Base-by-base conservation (phyloP, 177 flowering plant species). In the Tripterygium wilfordii region DNA sequence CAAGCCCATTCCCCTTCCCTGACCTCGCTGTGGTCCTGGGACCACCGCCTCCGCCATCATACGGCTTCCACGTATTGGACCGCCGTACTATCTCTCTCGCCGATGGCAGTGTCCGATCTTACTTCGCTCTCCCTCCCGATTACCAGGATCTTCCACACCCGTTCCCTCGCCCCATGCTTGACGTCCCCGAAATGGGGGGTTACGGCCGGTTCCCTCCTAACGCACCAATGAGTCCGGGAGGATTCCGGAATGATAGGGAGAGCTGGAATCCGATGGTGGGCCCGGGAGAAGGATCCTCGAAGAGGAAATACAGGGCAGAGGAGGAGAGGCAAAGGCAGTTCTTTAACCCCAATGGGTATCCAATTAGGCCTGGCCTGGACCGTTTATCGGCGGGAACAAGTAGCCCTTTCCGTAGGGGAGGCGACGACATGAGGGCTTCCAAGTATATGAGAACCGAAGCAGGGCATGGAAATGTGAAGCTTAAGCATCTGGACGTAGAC, bases 61-160 rank as follows among this genome's bases (percentile, higher is more conserved):
- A 89, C 30, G 97, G 90, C 13, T 85, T 94, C 56, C 97, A 94
- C 70, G 85, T 83, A 90, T 86, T 94, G 2, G 96, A 89, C 12
- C 80, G 99, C 19, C 70, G 99, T 20, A 78, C 92, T 1, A 72
- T 89, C 15, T 70, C 57, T 24, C 80, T 89, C 27, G 91, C 90
- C 23, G 99, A 94, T 48, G 95, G 90, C 10, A 81, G 78, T 20
- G 90, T 78, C 26, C 67, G 97, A 3, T 76, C 97, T 10, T 94
- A 94, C 71, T 80, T 87, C 9, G 90, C 99, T 4, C 77, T 94
- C 14, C 97, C 99, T 6, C 88, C 77, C 0, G 95, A 94, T 53
- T 85, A 92, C 53, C 82, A 59, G 28, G 82, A 88, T 43, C 38
- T 71, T 0, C 62, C 67, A 64, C 55, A 47, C 50, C 53, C 9